phyloP scores from a whole-genome alignment of 73 alveolate species.

The Tetrahymena thermophila region DNA sequence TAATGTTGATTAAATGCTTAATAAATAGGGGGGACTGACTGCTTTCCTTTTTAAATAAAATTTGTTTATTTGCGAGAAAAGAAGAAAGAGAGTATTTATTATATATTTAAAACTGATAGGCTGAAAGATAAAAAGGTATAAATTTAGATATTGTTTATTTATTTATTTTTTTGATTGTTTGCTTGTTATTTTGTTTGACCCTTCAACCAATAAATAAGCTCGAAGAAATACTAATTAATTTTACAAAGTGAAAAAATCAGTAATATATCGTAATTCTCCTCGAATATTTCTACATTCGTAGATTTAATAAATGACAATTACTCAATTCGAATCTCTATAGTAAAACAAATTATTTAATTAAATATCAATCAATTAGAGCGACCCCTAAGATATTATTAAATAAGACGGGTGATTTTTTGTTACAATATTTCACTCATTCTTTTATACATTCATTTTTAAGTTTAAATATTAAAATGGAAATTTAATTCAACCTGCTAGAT shows the following conservation, averaged over 20 bases:
- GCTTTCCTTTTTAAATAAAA: background rate
- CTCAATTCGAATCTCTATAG: background rate
- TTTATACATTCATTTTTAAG: no score
- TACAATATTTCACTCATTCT: no score
- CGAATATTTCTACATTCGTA: background rate
- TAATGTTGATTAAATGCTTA: background rate
- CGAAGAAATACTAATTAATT: no score
- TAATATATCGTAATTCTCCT: background rate
- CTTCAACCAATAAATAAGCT: background rate
- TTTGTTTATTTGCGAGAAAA: no score
- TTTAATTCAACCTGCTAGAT: no score
- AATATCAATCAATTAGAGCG: background rate
- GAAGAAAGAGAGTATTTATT: no score
- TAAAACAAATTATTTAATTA: no score
- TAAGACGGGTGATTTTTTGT: no score
- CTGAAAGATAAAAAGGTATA: background rate
- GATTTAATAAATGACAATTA: background rate
- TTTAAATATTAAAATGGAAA: no score
- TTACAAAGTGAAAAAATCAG: background rate
- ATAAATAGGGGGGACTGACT: background rate
- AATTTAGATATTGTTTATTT: background rate
- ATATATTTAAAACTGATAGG: background rate
- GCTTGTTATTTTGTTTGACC: no score
- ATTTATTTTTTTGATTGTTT: no score
- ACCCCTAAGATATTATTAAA: background rate